phyloP scores from a whole-genome alignment of 257 asterid species.

The Linderniella brevidens region DNA sequence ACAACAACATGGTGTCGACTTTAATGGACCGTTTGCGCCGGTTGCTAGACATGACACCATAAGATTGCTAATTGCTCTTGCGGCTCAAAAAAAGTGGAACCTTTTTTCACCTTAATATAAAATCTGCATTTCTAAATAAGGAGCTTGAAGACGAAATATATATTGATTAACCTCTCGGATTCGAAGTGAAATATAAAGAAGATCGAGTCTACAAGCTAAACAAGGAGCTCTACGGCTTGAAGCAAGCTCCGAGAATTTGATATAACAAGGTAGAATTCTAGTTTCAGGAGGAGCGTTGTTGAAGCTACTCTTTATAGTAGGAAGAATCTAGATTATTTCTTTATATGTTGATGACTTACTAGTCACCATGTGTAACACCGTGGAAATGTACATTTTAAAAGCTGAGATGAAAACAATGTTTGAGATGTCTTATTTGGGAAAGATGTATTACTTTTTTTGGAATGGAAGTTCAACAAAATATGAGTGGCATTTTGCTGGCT shows the following conservation, averaged over 20 bases:
- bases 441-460: not conserved
- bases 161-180: not conserved
- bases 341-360: not conserved
- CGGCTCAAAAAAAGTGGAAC: not conserved
- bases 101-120: not conserved
- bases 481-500: not conserved
- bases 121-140: not conserved
- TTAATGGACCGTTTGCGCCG: not conserved
- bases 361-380: not conserved
- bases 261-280: not conserved
- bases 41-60: not conserved
- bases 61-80: not conserved
- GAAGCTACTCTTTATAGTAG: not conserved
- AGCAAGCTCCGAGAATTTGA: slow-evolving; percentile 1
- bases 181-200: not conserved
- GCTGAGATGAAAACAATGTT: not conserved
- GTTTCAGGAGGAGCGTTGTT: not conserved
- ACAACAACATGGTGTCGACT: not conserved
- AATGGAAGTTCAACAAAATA: not conserved
- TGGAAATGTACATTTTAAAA: not conserved
- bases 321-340: not conserved
- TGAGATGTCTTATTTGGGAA: not conserved
- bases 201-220: not conserved
- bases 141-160: not conserved
- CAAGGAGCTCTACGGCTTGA: not conserved